phyloP scores from a whole-genome alignment of 2,329 filamentous ascomycete genomes.

The Alternaria sp. region DNA sequence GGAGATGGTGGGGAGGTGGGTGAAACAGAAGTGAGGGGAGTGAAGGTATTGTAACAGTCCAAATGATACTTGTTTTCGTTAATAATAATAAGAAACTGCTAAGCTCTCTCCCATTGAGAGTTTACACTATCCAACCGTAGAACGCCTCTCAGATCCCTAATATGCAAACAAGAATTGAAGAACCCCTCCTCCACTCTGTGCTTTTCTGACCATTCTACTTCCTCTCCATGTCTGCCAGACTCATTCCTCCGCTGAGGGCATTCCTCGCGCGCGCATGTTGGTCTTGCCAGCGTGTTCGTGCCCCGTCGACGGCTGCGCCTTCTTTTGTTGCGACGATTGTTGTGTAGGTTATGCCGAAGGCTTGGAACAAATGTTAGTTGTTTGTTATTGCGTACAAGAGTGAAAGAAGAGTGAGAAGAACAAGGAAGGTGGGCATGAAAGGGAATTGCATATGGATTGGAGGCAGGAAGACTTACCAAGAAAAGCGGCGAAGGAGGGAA shows the following conservation, averaged over 20 bases:
- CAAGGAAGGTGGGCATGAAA: neutral
- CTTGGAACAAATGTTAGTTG: slow-evolving; percentile 24
- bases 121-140: neutral
- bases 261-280: slow-evolving; percentile 36
- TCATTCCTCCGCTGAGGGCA: slow-evolving; percentile 24
- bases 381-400: neutral
- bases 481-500: slow-evolving; percentile 44
- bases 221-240: slow-evolving; percentile 6
- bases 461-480: slow-evolving; percentile 30
- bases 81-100: neutral
- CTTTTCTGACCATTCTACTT: neutral
- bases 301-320: slow-evolving; percentile 43
- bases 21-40: neutral
- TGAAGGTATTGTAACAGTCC: neutral
- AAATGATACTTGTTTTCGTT: neutral
- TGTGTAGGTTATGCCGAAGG: slow-evolving; percentile 44
- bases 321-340: slow-evolving; percentile 43
- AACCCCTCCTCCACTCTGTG: too few species aligned
- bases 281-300: slow-evolving; percentile 45
- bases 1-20: neutral
- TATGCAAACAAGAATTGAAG: neutral
- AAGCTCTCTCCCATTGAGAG: neutral
- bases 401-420: neutral
- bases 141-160: slow-evolving; percentile 1
- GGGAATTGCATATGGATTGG: neutral